Evolutionary conservation across 805 yeast genomes (phyloP).

Genomic region (Ogataea paradorogensis): DNA sequence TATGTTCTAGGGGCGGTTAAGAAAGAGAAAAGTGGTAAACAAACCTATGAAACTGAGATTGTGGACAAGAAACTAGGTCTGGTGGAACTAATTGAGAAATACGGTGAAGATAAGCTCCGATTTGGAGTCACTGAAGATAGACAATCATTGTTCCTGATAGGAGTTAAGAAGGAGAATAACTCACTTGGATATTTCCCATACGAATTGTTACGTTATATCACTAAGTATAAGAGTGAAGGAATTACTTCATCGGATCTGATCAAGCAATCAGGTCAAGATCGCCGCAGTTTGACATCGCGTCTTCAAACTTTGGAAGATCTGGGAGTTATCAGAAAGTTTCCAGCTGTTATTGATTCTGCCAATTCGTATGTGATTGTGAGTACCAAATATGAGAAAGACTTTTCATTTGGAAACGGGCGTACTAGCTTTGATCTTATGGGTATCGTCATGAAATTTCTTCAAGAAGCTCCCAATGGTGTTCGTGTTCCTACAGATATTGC

Average conservation of each 20-base stretch:
- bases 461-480: conserved; percentile 56
- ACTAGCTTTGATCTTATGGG: conserved; percentile 21
- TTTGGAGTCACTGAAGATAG: conserved; percentile 49
- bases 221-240: conserved; percentile 54
- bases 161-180: conserved; percentile 49
- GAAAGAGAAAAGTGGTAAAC: conserved; percentile 6
- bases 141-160: conserved; percentile 58
- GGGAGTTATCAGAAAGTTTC: conserved; percentile 43
- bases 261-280: conserved; percentile 60
- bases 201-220: conserved; percentile 56
- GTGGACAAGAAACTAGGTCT: conserved; percentile 13
- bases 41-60: not conserved
- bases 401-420: conserved; percentile 15
- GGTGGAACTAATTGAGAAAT: conserved; percentile 3
- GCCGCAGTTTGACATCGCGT: conserved; percentile 65
- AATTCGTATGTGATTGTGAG: conserved; percentile 55
- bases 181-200: conserved; percentile 55
- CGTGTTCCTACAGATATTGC: conserved; percentile 61
- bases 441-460: conserved; percentile 46
- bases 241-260: conserved; percentile 58
- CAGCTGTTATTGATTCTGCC: conserved; percentile 42
- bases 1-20: conserved; percentile 4
- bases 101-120: conserved; percentile 14
- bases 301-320: conserved; percentile 50
- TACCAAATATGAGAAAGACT: conserved; percentile 36